These are phyloP conservation scores for Claviceps arundinis DNA, from an alignment of 2,329 filamentous ascomycete genomes.

Conservation along the genomic window DNA sequence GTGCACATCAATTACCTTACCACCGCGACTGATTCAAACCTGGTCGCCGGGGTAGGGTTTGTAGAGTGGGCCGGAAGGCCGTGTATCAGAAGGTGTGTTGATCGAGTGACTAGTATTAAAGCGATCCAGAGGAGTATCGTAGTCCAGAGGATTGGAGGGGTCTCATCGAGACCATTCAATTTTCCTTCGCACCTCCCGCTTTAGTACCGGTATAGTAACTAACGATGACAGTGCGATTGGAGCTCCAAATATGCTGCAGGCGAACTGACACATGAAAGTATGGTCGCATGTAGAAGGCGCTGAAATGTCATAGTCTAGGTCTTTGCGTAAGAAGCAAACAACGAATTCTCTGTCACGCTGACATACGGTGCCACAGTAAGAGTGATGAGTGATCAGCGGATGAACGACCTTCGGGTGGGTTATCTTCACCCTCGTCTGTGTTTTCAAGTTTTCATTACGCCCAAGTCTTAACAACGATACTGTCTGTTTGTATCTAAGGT, in stretches of 20 bases:
- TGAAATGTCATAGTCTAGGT: neutral
- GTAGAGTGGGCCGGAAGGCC: neutral
- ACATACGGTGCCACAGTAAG: no score
- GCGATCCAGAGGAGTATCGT: conserved; percentile 19
- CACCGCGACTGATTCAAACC: neutral
- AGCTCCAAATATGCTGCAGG: conserved; percentile 16
- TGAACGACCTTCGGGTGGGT: no score
- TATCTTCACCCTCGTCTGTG: no score
- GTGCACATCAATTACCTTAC: neutral
- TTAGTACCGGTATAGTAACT: neutral
- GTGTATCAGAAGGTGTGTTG: neutral
- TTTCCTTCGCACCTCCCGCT: neutral
- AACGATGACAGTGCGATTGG: conserved; percentile 11
- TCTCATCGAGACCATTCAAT: neutral
- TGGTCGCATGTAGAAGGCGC: neutral
- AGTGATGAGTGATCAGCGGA: no score
- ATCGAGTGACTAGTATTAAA: neutral
- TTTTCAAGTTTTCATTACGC: no score
- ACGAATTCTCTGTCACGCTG: neutral
- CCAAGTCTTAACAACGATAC: no score
- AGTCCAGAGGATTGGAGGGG: conserved; percentile 21
- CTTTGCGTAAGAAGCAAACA: neutral
- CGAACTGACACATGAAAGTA: conserved; percentile 10
- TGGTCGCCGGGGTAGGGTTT: neutral
- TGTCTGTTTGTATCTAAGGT: no score